A percentile compares a stretch with the other conserved stretches of the same genome.
These are phyloP conservation scores for Plenodomus tracheiphilus DNA, from an alignment of 2,329 filamentous ascomycete genomes.

Conservation along the genomic window DNA sequence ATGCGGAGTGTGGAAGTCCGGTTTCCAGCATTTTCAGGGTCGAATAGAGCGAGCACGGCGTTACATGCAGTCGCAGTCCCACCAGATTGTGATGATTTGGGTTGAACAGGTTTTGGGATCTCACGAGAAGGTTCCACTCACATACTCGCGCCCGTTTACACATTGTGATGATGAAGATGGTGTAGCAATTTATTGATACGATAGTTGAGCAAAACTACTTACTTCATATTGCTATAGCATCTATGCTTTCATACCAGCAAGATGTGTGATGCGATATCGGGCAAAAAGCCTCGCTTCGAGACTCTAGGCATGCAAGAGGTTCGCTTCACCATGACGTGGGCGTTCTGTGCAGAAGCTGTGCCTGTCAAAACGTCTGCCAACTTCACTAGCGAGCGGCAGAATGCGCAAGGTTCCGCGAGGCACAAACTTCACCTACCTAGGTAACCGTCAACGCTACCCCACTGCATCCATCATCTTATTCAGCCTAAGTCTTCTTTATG, in stretches of 20 bases:
- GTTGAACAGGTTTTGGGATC: background rate
- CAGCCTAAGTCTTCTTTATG: no score
- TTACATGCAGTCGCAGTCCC: background rate
- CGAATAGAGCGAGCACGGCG: slow-evolving; percentile 30
- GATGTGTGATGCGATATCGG: background rate
- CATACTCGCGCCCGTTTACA: background rate
- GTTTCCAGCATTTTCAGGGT: slow-evolving; percentile 33
- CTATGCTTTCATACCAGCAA: background rate
- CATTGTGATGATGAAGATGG: background rate
- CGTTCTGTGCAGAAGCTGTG: slow-evolving; percentile 13
- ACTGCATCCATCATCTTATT: no score
- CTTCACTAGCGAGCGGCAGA: background rate
- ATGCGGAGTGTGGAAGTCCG: slow-evolving; percentile 1
- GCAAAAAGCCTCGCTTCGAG: background rate
- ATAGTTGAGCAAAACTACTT: background rate
- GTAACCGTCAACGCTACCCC: background rate
- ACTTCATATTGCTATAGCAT: background rate
- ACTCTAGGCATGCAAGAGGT: background rate
- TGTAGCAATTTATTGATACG: background rate
- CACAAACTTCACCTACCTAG: slow-evolving; percentile 13
- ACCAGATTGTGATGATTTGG: background rate
- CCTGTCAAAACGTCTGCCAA: slow-evolving; percentile 7
- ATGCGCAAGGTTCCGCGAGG: background rate
- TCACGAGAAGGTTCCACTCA: background rate
- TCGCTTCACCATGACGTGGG: background rate